Percentiles rank a stretch among this genome's conserved stretches.
phyloP scores from a whole-genome alignment of 2,329 filamentous ascomycete genomes.

The Eutypa lata region DNA sequence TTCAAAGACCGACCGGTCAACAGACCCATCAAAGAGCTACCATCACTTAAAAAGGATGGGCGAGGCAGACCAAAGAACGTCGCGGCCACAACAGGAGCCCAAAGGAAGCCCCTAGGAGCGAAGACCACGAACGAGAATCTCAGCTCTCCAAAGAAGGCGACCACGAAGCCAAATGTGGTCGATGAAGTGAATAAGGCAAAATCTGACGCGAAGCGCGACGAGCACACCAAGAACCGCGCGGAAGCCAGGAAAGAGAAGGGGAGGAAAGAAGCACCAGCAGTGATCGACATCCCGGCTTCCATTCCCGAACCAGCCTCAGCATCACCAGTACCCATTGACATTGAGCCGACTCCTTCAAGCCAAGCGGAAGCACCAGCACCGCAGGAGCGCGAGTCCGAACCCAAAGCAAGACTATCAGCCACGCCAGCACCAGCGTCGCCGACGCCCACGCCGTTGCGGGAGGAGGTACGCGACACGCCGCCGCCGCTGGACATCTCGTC shows the following conservation, averaged over 20 bases:
- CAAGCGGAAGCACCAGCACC: background rate
- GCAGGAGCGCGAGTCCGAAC: conserved; percentile 19
- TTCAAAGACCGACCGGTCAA: conserved; percentile 27
- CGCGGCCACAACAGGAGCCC: conserved; percentile 13
- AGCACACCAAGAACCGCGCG: conserved; percentile 8
- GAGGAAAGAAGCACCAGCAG: conserved; percentile 18
- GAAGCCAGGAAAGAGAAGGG: conserved; percentile 21
- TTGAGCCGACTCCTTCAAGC: too few species aligned
- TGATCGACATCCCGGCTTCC: conserved; percentile 27
- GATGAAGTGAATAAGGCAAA: conserved; percentile 41
- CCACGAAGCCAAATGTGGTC: conserved; percentile 26
- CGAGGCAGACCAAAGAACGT: conserved; percentile 24
- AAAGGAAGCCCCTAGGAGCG: conserved; percentile 47
- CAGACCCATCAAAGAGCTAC: conserved; percentile 45
- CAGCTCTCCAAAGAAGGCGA: conserved; percentile 53
- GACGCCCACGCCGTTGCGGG: conserved; percentile 34
- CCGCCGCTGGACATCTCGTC: conserved; percentile 56
- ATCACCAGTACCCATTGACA: conserved; percentile 18
- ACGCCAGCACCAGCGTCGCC: conserved; percentile 37
- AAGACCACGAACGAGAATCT: conserved; percentile 62
- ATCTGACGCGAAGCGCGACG: conserved; percentile 26
- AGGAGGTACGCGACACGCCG: conserved; percentile 50
- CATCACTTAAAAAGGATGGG: conserved; percentile 39
- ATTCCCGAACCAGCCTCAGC: conserved; percentile 10
- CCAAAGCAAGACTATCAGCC: conserved; percentile 34